These are phyloP conservation scores for Blastobotrys indianensis DNA, from an alignment of 1,139 yeast genomes.

Conservation along the genomic window DNA sequence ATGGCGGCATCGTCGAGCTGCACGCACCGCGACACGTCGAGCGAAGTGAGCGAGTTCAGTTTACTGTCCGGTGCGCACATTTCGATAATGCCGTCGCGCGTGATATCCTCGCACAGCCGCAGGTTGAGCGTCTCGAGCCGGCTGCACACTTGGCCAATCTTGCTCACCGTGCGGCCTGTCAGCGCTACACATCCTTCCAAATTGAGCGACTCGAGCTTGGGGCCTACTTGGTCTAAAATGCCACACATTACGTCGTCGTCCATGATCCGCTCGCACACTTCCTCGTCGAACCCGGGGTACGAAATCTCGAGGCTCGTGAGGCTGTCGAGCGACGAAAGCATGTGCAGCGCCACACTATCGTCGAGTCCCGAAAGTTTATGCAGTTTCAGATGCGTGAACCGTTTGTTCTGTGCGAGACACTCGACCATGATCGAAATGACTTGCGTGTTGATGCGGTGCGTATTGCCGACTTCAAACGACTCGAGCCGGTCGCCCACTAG, in stretches of 20 bases:
- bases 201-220: slow-evolving; percentile 49
- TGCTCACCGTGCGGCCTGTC: slow-evolving; percentile 54
- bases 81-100: slow-evolving; percentile 46
- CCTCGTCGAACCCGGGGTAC: slow-evolving; percentile 36
- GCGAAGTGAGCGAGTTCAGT: slow-evolving; percentile 37
- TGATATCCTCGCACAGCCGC: slow-evolving; percentile 32
- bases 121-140: not conserved
- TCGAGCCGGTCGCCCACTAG: slow-evolving; percentile 42
- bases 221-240: slow-evolving; percentile 57
- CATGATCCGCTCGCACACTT: slow-evolving; percentile 43
- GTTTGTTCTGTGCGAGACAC: slow-evolving; percentile 35
- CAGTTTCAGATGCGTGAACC: slow-evolving; percentile 46
- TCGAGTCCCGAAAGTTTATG: slow-evolving; percentile 69
- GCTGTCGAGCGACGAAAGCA: slow-evolving; percentile 55
- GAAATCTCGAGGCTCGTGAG: slow-evolving; percentile 60
- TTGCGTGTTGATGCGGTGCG: slow-evolving; percentile 73
- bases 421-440: slow-evolving; percentile 59
- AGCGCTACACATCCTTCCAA: slow-evolving; percentile 69
- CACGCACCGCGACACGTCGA: slow-evolving; percentile 63
- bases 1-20: slow-evolving; percentile 59
- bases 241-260: slow-evolving; percentile 70
- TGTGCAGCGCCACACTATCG: slow-evolving; percentile 51
- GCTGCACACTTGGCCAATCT: slow-evolving; percentile 26
- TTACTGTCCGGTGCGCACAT: slow-evolving; percentile 49
- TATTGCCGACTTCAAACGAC: slow-evolving; percentile 63